Evolutionary conservation across 2,329 filamentous ascomycete species (phyloP).

Genomic region (Fusarium tricinctum): DNA sequence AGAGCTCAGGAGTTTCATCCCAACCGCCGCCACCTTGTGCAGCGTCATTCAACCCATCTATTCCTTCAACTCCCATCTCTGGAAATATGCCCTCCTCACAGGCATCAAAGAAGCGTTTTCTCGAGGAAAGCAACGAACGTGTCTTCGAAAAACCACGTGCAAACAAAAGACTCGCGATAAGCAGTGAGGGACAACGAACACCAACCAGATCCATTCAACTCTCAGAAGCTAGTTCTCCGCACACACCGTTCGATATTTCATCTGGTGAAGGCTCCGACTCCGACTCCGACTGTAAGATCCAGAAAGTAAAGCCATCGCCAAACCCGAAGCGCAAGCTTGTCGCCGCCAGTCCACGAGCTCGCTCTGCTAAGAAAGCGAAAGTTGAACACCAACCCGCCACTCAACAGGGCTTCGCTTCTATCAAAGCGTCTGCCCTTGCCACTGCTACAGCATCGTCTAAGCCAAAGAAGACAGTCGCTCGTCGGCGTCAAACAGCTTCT

Average conservation of each 20-base stretch:
- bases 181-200: slow-evolving; percentile 2
- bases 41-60: slow-evolving; percentile 1
- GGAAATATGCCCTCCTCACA: slow-evolving; percentile 11
- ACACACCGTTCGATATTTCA: slow-evolving; percentile 39
- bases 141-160: slow-evolving; percentile 21
- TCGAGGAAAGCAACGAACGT: slow-evolving; percentile 1
- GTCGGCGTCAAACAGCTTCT: background rate
- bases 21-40: background rate
- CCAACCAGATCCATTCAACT: slow-evolving; percentile 8
- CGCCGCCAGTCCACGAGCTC: slow-evolving; percentile 7
- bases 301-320: slow-evolving; percentile 4
- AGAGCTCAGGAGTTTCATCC: background rate
- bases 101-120: background rate
- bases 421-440: background rate
- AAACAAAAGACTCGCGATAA: slow-evolving; percentile 1
- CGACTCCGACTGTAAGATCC: slow-evolving; percentile 28
- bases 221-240: slow-evolving; percentile 30
- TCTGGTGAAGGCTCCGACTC: slow-evolving; percentile 37
- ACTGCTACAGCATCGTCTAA: background rate
- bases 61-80: slow-evolving; percentile 4
- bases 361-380: slow-evolving; percentile 22
- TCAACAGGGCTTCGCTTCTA: background rate
- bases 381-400: slow-evolving; percentile 1
- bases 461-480: background rate
- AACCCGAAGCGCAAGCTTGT: slow-evolving; percentile 30